Evolutionary conservation across 352 stramenopile species (phyloP), one percentile per base, ranked within the genome.

Genomic region (Phytophthora lateralis): DNA sequence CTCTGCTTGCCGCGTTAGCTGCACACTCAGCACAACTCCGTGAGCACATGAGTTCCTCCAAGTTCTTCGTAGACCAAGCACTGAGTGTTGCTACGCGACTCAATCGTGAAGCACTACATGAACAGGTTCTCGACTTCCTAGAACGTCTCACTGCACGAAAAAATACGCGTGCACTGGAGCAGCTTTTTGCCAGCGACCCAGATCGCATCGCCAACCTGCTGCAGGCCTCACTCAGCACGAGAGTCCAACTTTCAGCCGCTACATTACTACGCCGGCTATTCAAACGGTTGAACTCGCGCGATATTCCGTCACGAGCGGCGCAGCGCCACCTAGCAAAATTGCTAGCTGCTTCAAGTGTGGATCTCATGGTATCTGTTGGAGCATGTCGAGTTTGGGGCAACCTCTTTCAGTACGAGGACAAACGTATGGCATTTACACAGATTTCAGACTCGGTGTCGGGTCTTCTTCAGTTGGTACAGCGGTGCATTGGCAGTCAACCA

Each of bases 301-400:
- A 76, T 8, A 71, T 77, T 10, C 82, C 80, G 2, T 82, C 72
- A 12, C 48, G 59, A 38, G 61, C 68, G 15, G 57, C 78, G n/a
- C 69, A 76, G 21, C 76, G 80, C 8, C 76, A 89, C 30, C 54
- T 90, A 1, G 70, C 57, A 0, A 80, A 75, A 10, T 57, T 90
- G 11, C 12, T 89, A 32, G 39, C 35, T 10, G n/a, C 38, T 6
- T 34, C 43, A n/a, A 63, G n/a, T 11, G 20, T 48, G 26, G 54
- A 75, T 49, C 12, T 78, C 7, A 63, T 52, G 1, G 54, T 89
- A 0, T 44, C 56, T n/a, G 74, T 89, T 1, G 43, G 51, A 2
- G 76, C 76, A 0, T 82, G 66, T 11, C 71, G 82, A 34, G 80
- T 89, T 0, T 91, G 80, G 78, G 76, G 78, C 4, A 91, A 90